Percentiles rank a stretch among this genome's conserved stretches.
phyloP scores from a whole-genome alignment of 495 filamentous ascomycete genomes.

The Talaromyces liani region DNA sequence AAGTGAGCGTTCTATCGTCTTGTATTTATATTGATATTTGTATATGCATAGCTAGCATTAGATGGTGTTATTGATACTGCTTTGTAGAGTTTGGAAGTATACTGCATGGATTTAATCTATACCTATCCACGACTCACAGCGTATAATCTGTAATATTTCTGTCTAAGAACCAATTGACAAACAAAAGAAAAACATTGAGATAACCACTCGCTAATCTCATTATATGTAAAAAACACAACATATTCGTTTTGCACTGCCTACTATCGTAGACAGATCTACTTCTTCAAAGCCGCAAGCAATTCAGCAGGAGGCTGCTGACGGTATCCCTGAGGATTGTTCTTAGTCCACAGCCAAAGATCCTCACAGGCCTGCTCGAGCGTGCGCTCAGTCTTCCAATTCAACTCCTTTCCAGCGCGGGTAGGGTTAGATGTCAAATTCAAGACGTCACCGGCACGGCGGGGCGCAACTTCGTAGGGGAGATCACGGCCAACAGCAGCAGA shows the following conservation, averaged over 20 bases:
- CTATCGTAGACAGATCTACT: slow-evolving; percentile 19
- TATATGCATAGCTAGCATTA: background rate
- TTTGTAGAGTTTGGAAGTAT: background rate
- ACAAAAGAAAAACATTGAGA: background rate
- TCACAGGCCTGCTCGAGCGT: slow-evolving; percentile 89
- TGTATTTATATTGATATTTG: background rate
- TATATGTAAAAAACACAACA: background rate
- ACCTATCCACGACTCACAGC: background rate
- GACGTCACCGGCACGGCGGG: slow-evolving; percentile 80
- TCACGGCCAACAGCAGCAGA: slow-evolving; percentile 75
- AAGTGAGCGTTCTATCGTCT: background rate
- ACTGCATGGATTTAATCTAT: background rate
- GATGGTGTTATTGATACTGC: background rate
- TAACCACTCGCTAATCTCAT: slow-evolving; percentile 1
- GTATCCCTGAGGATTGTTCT: slow-evolving; percentile 95
- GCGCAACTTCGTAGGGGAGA: slow-evolving; percentile 80
- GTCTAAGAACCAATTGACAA: background rate
- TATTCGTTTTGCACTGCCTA: background rate
- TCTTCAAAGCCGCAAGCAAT: slow-evolving; percentile 58
- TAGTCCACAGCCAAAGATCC: slow-evolving; percentile 90
- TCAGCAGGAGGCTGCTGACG: slow-evolving; percentile 80
- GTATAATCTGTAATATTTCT: background rate
- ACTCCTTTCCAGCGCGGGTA: slow-evolving; percentile 74
- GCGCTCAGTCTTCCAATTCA: slow-evolving; percentile 84
- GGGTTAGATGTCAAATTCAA: slow-evolving; percentile 92